These are phyloP conservation scores for Metschnikowia drakensbergensis DNA, from an alignment of 805 yeast genomes.

Conservation along the genomic window DNA sequence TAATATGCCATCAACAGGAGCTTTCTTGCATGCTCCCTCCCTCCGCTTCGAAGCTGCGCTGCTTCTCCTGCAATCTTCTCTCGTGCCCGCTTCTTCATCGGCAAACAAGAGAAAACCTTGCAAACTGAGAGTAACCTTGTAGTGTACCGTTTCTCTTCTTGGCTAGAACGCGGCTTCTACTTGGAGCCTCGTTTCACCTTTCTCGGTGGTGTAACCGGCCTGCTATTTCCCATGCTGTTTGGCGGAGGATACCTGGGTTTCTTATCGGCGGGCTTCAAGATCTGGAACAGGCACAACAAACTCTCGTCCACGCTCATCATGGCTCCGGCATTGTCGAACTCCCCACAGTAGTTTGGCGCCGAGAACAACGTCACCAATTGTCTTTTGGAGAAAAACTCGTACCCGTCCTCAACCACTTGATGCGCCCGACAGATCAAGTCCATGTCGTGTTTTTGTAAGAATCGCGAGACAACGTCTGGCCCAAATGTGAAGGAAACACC, in stretches of 20 bases:
- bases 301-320: constrained; percentile 99
- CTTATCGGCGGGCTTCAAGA: constrained; percentile 96
- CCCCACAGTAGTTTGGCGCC: constrained; percentile 99
- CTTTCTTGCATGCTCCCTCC: background rate
- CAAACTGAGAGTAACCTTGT: background rate
- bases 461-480: constrained; percentile 97
- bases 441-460: constrained; percentile 95
- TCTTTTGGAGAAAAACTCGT: constrained; percentile 93
- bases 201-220: constrained; percentile 59
- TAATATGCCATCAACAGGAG: constrained; percentile 2
- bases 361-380: constrained; percentile 93
- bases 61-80: constrained; percentile 1
- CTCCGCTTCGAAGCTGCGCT: background rate
- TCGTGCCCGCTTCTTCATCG: constrained; percentile 3
- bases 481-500: constrained; percentile 99
- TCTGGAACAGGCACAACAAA: constrained; percentile 91
- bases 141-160: background rate
- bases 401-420: constrained; percentile 98
- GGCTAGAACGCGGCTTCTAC: constrained; percentile 18
- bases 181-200: constrained; percentile 51
- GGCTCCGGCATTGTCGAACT: constrained; percentile 98
- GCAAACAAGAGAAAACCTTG: background rate
- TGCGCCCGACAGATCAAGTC: constrained; percentile 98
- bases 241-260: constrained; percentile 64
- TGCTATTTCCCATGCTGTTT: constrained; percentile 36